Evolutionary conservation across 2,329 filamentous ascomycete genomes (phyloP), one percentile per base, ranked within the genome.

Genomic region (Alternaria sp.): DNA sequence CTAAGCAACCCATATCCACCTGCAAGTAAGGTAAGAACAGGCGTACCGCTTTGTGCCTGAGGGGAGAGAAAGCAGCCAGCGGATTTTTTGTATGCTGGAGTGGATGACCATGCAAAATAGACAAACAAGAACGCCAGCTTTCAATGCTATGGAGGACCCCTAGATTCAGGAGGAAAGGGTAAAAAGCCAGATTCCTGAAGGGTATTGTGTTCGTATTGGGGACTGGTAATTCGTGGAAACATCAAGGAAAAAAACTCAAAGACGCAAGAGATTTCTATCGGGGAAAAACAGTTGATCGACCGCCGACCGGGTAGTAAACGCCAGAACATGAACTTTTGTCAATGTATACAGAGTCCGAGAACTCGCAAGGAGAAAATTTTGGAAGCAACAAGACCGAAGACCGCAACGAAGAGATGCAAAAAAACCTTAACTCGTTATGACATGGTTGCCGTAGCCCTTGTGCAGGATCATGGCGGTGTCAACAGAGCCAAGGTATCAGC

Each of bases 401-500:
- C 34, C 26, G 24, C n/a, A 16, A 39, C n/a, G 28, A 48, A 26
- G 36, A 28, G 38, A 18, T 32, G 14, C 44, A 30, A 26, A 30
- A 26, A 26, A 38, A 34, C 44, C 47, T 12, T 41, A 24, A 32
- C 39, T 47, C 52, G 14, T 43, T 36, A 47, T 47, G 22, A 49
- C 44, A 32, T 43, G 32, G 32, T n/a, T 22, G 44, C 38, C 32
- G 41, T 20, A 49, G 47, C 26, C 36, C 39, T 34, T 26, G 9
- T 28, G 26, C 14, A 12, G 18, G 28, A 76, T 64, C 58, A 64
- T 57, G 71, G 72, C 60, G 16, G 87, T 83, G 57, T 28, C 65
- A 89, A 81, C 66, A 84, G 81, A 65, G 81, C 78, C 73, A 81
- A 84, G 59, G 88, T 77, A 59, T 82, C 78, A 26, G 77, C 74